Percentiles rank a stretch among this genome's conserved stretches.
These are phyloP conservation scores for Priceomyces medius DNA, from an alignment of 805 yeast species.

Conservation along the genomic window DNA sequence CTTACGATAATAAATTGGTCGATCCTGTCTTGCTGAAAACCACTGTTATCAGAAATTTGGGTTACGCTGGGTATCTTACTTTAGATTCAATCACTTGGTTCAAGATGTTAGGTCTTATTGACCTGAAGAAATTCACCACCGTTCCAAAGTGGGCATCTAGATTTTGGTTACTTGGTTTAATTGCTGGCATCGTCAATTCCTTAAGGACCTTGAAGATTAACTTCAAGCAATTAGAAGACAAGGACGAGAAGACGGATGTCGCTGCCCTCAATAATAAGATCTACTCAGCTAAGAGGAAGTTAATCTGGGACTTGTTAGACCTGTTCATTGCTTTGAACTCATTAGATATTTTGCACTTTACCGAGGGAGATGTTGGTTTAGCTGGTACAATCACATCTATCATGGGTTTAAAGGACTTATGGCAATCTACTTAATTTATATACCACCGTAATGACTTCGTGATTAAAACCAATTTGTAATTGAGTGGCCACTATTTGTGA, in stretches of 20 bases:
- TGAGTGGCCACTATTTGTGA: background rate
- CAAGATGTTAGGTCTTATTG: conserved; percentile 56
- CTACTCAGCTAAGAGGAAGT: conserved; percentile 54
- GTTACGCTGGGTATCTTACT: conserved; percentile 60
- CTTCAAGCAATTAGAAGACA: conserved; percentile 31
- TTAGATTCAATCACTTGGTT: conserved; percentile 65
- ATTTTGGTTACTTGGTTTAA: conserved; percentile 76
- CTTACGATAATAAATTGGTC: conserved; percentile 66
- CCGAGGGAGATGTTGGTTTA: conserved; percentile 79
- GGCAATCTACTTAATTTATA: conserved; percentile 39
- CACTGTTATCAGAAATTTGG: conserved; percentile 55
- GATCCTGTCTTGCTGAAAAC: conserved; percentile 58
- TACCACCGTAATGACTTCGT: background rate
- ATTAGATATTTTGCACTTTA: conserved; percentile 55
- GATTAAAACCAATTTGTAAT: background rate
- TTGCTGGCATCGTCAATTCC: conserved; percentile 61
- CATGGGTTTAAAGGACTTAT: conserved; percentile 71
- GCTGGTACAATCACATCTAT: conserved; percentile 83
- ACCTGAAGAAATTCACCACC: conserved; percentile 44
- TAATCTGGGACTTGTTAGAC: conserved; percentile 78
- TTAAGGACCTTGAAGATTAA: conserved; percentile 51
- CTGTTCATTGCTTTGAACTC: conserved; percentile 71
- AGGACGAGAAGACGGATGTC: conserved; percentile 27
- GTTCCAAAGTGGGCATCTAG: conserved; percentile 60
- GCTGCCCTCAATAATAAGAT: conserved; percentile 45